Base-by-base conservation (phyloP, 1,139 yeast species). In the Taphrina communis region DNA sequence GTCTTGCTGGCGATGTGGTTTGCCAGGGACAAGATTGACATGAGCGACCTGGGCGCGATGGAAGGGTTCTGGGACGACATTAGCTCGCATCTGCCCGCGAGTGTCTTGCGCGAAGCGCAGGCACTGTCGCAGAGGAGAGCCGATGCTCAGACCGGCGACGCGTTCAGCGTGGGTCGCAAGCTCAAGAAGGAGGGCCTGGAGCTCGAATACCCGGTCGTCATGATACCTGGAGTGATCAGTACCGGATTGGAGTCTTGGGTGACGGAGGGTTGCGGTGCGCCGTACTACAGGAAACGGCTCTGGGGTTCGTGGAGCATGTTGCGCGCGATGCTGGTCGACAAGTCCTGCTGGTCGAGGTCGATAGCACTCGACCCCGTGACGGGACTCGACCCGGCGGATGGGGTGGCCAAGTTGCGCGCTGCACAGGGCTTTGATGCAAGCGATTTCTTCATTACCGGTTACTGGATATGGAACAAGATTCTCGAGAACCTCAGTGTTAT, bases 251-350 rank as follows among this genome's bases (percentile, higher is more conserved):
- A 95, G 77, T 88, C 94, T 59, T 94, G 99, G 99, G 89, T 96
- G 8, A 82, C 87, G 8, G 84, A 82, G 1, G 96, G 89, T 17
- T 94, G 99, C 77, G 96, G 97, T 1, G 85, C 92, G 70, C 84
- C 87, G 35, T 96, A 93, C 77, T 94, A 93, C 80, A 83, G 99
- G 65, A 93, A 92, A 76, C 82, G 98, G 72, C 78, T 94, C 69
- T 94, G 99, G 99, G 99, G 99, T 0, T 90, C 97, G 0, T 93
- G 93, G 81, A 92, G 90, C 77, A 94, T 94, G 99, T 81, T 94
- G 70, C 83, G 90, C 73, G 88, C 97, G 1, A 94, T 94, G 98
- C 83, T 94, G 46, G 81, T 93, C 69, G 97, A 94, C 75, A 94
- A 94, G 78, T 78, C 86, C 1, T 94, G 99, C 78, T 95, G 99